A percentile compares a stretch with the other conserved stretches of the same genome.
These are phyloP conservation scores for Pyrenochaeta sp. DNA, from an alignment of 2,329 filamentous ascomycete genomes.

Conservation along the genomic window DNA sequence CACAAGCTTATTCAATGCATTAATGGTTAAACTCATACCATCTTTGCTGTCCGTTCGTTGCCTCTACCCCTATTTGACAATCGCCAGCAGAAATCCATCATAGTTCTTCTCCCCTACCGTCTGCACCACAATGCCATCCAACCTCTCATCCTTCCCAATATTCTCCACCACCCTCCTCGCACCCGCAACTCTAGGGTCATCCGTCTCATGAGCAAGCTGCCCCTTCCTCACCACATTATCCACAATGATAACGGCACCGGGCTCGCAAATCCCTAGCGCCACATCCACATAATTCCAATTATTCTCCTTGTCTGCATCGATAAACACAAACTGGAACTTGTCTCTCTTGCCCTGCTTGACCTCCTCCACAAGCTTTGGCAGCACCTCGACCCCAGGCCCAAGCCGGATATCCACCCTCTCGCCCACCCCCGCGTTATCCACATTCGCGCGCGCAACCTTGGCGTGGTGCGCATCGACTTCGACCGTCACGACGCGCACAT, in stretches of 20 bases:
- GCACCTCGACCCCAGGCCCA: constrained; percentile 55
- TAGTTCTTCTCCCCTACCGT: constrained; percentile 58
- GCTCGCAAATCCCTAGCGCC: constrained; percentile 52
- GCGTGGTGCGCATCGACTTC: constrained; percentile 58
- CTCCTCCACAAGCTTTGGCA: constrained; percentile 52
- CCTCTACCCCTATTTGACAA: constrained; percentile 40
- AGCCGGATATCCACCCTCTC: constrained; percentile 55
- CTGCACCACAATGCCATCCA: constrained; percentile 55
- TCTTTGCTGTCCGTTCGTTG: neutral
- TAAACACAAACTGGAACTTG: constrained; percentile 60
- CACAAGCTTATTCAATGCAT: neutral
- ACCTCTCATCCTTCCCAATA: constrained; percentile 51
- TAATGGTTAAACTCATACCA: neutral
- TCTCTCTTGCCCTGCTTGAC: constrained; percentile 48
- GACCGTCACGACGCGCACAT: constrained; percentile 57
- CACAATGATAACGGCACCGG: constrained; percentile 55
- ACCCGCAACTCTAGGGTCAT: constrained; percentile 37
- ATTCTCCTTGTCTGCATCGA: constrained; percentile 61
- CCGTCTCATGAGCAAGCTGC: constrained; percentile 40
- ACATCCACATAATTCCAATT: constrained; percentile 60
- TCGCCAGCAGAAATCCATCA: constrained; percentile 55
- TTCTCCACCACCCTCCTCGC: constrained; percentile 52
- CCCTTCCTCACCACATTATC: constrained; percentile 60
- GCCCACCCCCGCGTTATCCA: constrained; percentile 50
- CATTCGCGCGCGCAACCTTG: constrained; percentile 57